Conservation (phyloP, 2,329 filamentous ascomycete species). For the Ophioceras dolichostomum region DNA sequence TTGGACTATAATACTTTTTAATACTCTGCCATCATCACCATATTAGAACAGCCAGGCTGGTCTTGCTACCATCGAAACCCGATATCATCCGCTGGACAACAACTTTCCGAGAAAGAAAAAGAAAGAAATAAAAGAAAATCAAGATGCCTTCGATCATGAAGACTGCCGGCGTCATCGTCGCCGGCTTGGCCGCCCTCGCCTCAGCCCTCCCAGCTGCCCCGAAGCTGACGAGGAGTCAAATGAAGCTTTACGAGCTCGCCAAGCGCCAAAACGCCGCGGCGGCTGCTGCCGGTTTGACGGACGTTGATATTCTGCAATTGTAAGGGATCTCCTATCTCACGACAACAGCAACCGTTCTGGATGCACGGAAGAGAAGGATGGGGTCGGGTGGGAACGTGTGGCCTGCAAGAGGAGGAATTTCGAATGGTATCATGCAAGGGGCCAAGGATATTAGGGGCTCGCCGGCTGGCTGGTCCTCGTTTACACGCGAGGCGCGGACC, state of each 20-base stretch:
- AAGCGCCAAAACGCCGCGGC: slow-evolving; percentile 37
- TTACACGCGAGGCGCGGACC: too few species aligned
- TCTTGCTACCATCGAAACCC: slow-evolving; percentile 16
- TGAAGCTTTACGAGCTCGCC: slow-evolving; percentile 31
- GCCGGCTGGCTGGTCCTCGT: too few species aligned
- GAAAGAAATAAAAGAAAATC: slow-evolving; percentile 11
- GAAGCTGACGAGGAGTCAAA: slow-evolving; percentile 29
- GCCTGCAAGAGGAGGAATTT: too few species aligned
- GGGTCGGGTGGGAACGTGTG: too few species aligned
- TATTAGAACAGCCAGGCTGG: slow-evolving; percentile 24
- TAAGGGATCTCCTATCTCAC: slow-evolving; percentile 23
- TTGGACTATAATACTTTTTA: slow-evolving; percentile 20
- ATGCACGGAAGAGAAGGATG: too few species aligned
- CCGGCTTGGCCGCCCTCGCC: slow-evolving; percentile 30
- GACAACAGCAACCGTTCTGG: too few species aligned
- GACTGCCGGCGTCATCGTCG: slow-evolving; percentile 25
- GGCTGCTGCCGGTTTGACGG: slow-evolving; percentile 30
- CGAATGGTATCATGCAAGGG: too few species aligned
- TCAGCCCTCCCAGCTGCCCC: slow-evolving; percentile 32
- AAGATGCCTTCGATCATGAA: slow-evolving; percentile 35
- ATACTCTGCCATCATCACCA: slow-evolving; percentile 6
- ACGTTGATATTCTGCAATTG: slow-evolving; percentile 48
- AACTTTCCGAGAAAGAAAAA: slow-evolving; percentile 8
- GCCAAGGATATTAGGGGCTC: too few species aligned
- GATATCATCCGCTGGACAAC: slow-evolving; percentile 7